Percentiles rank a stretch among this genome's conserved stretches.
Evolutionary conservation across 371 early-diverging fungal species (phyloP).

Genomic region (Syncephalis fuscata): DNA sequence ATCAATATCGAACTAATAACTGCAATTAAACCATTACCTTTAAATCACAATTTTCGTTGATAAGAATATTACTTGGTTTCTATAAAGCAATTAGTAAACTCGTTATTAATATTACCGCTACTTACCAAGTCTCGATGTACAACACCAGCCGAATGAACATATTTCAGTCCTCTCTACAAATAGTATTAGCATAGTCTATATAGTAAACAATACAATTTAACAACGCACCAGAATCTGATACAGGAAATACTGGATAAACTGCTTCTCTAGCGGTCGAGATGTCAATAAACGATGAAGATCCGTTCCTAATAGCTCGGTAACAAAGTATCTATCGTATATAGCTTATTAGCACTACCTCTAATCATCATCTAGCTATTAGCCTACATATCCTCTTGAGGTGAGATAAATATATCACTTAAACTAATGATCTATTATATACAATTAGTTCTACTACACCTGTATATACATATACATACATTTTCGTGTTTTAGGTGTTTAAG

Average conservation of each 20-base stretch:
- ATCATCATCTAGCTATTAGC: conserved; percentile 7
- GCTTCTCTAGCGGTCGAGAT: conserved; percentile 75
- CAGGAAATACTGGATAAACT: conserved; percentile 89
- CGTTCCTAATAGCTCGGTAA: conserved; percentile 85
- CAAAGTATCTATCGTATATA: conserved; percentile 84
- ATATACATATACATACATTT: conserved; percentile 36
- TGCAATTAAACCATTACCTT: conserved; percentile 30
- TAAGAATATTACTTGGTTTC: conserved; percentile 91
- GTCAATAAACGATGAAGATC: conserved; percentile 83
- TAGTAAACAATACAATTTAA: neutral
- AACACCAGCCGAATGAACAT: conserved; percentile 89
- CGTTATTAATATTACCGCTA: neutral
- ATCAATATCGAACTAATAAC: neutral
- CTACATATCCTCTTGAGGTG: conserved; percentile 79
- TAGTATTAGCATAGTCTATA: conserved; percentile 1
- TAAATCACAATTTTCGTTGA: conserved; percentile 91
- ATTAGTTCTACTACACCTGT: too few relatives aligned
- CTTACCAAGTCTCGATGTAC: conserved; percentile 84
- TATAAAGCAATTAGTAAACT: conserved; percentile 7
- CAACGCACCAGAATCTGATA: conserved; percentile 73
- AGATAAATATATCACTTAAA: conserved; percentile 79
- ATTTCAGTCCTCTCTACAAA: conserved; percentile 63
- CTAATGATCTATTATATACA: conserved; percentile 65
- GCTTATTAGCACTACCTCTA: neutral
- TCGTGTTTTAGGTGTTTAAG: conserved; percentile 78